Base-by-base conservation (phyloP, 163 green algal genomes). In the Scenedesmus sp. region DNA sequence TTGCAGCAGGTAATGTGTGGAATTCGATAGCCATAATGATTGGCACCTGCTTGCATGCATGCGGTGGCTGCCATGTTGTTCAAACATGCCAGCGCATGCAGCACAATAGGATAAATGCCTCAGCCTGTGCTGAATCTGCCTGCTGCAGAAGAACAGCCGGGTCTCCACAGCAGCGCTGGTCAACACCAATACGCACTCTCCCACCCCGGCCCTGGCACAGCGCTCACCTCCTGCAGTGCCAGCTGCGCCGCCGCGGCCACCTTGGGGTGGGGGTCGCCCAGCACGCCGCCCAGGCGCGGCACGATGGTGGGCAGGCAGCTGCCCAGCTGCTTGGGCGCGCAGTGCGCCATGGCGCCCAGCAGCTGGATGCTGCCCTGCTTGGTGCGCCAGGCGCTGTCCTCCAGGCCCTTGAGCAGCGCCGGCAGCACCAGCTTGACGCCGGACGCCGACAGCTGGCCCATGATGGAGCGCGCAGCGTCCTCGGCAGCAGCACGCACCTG, bases 341-440 rank as follows among this genome's bases (percentile, higher is more conserved):
- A 99, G 94, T 98, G 96, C 6, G 98, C 97, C 98, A 99, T 99
- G 57, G 98, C 95, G 66, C 98, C 98, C 95, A 99, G 96, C 91
- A 99, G 95, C 96, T 99, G 96, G 84, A 98, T 96, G 91, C 94
- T 97, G 92, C 98, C 98, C 94, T 99, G 97, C 97, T 99, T 99
- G 76, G 97, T 99, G 88, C 98, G 96, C 98, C 98, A 99, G 23
- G 85, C 77, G 23, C 55, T 77, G 92, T 98, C 97, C 83, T 98
- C 96, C 79, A 98, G 91, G 1, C 96, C 97, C 87, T 96, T 96
- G 18, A 99, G 94, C 90, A 99, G 94, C 59, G 96, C 94, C 15
- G 98, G 98, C 82, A 99, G 95, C 67, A 99, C 96, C 82, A 99
- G 96, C 96, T 99, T 99, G 16, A 99, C 98, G 56, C 98, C 88